phyloP scores from a whole-genome alignment of 345 rosid genomes.

The Crucihimalaya himalaica region DNA sequence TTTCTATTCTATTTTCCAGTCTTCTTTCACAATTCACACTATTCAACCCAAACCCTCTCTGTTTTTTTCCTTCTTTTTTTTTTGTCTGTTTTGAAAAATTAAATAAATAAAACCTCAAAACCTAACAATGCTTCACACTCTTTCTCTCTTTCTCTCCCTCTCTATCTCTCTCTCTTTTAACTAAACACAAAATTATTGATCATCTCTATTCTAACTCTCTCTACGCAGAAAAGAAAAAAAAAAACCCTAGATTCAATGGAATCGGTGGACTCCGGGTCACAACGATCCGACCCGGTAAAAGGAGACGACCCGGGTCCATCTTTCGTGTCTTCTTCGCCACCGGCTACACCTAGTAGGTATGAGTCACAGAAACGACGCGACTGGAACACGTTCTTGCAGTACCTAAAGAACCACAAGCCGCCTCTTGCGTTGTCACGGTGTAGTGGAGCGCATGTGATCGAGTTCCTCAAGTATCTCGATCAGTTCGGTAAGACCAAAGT shows the following conservation, averaged over 20 bases:
- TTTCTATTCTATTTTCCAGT: constrained; percentile 21
- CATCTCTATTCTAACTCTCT: constrained; percentile 10
- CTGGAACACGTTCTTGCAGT: constrained; percentile 78
- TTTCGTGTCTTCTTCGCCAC: constrained; percentile 29
- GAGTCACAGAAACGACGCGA: constrained; percentile 73
- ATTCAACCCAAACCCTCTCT: constrained; percentile 23
- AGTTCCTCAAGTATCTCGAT: constrained; percentile 68
- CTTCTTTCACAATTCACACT: constrained; percentile 32
- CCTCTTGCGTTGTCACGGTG: constrained; percentile 59
- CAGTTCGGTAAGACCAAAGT: constrained; percentile 80
- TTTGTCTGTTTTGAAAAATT: constrained; percentile 9
- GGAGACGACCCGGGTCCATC: constrained; percentile 37
- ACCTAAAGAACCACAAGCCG: constrained; percentile 67
- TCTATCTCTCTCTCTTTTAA: constrained; percentile 1
- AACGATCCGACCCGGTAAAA: constrained; percentile 27
- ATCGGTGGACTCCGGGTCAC: constrained; percentile 36
- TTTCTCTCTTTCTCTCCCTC: constrained; percentile 13
- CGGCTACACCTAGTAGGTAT: constrained; percentile 53
- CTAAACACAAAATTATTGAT: constrained; percentile 17
- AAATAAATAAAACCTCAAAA: constrained; percentile 37
- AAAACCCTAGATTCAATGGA: constrained; percentile 49
- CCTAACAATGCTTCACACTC: constrained; percentile 37
- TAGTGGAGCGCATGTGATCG: constrained; percentile 75
- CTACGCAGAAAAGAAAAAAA: not conserved
- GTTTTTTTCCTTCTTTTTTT: not conserved